Base-by-base conservation (phyloP, 768 basidiomycete genomes). In the Mrakia gelida region DNA sequence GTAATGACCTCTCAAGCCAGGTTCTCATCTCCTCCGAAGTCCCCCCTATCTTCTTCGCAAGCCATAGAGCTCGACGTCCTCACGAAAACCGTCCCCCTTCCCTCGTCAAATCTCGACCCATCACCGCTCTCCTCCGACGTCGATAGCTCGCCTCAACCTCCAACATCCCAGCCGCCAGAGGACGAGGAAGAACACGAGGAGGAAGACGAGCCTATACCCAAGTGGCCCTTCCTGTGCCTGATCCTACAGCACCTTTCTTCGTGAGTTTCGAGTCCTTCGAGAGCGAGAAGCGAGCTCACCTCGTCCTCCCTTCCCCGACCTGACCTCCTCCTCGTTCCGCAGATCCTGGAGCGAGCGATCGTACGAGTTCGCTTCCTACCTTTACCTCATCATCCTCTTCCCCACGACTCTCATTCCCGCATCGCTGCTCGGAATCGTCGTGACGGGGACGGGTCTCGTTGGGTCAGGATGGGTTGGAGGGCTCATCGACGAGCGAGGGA, bases 351-450 rank as follows among this genome's bases (percentile, higher is more conserved):
- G 32, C n/a, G 65, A 65, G 0, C 77, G 71, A 9, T 41, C 72
- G 15, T 73, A 30, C 38, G 72, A 73, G 52, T 76, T 77, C 63
- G 80, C 76, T 5, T 72, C 75, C n/a, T 80, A 78, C 79, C 83
- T 88, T 21, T 86, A 85, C 79, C 83, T 88, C 43, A 84, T 87
- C 73, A 81, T 81, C 2, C 80, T 86, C 28, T 88, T 87, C 82
- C 85, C 85, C 9, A 79, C 82, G 38, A 87, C 87, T 0, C 84
- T 88, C 3, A 82, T 89, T 0, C 88, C 88, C 0, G 85, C 87
- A 0, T 87, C 88, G 0, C 82, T 88, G 23, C 87, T 85, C 77
- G 88, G 88, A 0, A 87, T 89, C 79, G 81, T 84, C 49, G 85
- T 84, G 13, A 87, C 87, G 0, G 83, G 82, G 6, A 52, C 84